These are phyloP conservation scores for Jacaranda copaia DNA, from an alignment of 257 asterid genomes.

Conservation along the genomic window DNA sequence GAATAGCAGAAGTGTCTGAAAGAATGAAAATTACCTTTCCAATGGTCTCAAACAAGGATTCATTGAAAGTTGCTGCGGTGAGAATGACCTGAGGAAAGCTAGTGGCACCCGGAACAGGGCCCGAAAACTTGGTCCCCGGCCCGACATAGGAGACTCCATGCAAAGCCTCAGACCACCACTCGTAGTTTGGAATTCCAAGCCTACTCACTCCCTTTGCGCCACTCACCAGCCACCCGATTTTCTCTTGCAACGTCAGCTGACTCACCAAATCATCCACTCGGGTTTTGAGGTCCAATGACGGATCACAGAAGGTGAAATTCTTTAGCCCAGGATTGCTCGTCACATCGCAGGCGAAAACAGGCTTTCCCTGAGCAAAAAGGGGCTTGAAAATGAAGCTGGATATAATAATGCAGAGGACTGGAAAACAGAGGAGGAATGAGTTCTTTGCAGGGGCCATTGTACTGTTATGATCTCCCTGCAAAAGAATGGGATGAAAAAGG, in stretches of 20 bases:
- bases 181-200: slow-evolving; percentile 59
- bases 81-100: slow-evolving; percentile 62
- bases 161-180: slow-evolving; percentile 73
- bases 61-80: slow-evolving; percentile 59
- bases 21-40: slow-evolving; percentile 48
- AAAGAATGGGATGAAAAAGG: background rate
- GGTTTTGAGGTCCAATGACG: slow-evolving; percentile 43
- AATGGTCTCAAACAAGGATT: slow-evolving; percentile 41
- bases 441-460: slow-evolving; percentile 53
- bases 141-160: slow-evolving; percentile 59
- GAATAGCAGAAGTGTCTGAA: too few relatives aligned
- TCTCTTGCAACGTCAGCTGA: slow-evolving; percentile 61
- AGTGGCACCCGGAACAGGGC: slow-evolving; percentile 53
- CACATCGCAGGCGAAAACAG: slow-evolving; percentile 61
- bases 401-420: slow-evolving; percentile 22
- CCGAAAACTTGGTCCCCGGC: slow-evolving; percentile 47
- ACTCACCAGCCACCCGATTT: slow-evolving; percentile 56
- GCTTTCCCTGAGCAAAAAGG: slow-evolving; percentile 37
- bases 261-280: slow-evolving; percentile 57
- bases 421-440: slow-evolving; percentile 43
- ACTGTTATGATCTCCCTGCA: slow-evolving; percentile 39
- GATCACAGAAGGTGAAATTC: slow-evolving; percentile 56
- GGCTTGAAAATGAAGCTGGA: background rate
- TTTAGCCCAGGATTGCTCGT: slow-evolving; percentile 45
- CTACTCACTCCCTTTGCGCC: slow-evolving; percentile 43